A percentile compares a stretch with the other conserved stretches of the same genome.
These are phyloP conservation scores for Rhodofomes roseus DNA, from an alignment of 1,284 basidiomycete species.

Conservation along the genomic window DNA sequence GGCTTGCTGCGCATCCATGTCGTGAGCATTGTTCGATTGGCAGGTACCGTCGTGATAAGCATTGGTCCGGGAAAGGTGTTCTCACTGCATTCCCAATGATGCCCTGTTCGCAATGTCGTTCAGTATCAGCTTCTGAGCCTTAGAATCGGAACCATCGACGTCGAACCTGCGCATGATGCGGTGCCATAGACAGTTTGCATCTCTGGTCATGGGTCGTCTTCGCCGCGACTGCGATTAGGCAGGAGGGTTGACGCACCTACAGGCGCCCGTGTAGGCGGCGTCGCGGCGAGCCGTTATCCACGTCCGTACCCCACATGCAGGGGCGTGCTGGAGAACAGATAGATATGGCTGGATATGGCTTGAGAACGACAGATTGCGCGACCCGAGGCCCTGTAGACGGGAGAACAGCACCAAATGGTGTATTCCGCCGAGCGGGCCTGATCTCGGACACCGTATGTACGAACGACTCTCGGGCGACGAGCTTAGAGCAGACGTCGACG, in stretches of 20 bases:
- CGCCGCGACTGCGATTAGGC: neutral
- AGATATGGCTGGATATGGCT: no score
- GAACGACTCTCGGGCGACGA: no score
- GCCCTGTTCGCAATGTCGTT: neutral
- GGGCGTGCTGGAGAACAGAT: neutral
- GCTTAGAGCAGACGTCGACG: no score
- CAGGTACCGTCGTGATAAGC: neutral
- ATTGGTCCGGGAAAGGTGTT: neutral
- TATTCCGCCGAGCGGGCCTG: neutral
- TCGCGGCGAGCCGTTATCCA: neutral
- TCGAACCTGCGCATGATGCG: neutral
- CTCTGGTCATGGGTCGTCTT: neutral
- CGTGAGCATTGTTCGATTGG: neutral
- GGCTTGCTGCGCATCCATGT: neutral
- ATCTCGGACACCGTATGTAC: no score
- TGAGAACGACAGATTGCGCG: constrained; percentile 1
- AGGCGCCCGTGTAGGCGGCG: neutral
- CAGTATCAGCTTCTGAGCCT: neutral
- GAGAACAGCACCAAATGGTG: neutral
- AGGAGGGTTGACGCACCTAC: neutral
- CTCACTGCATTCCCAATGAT: neutral
- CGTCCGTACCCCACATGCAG: neutral
- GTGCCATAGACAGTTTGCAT: neutral
- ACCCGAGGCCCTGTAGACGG: neutral
- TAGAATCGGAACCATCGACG: neutral